These are phyloP conservation scores for Hymenoscyphus infarciens DNA, from an alignment of 2,329 filamentous ascomycete species.

Conservation along the genomic window DNA sequence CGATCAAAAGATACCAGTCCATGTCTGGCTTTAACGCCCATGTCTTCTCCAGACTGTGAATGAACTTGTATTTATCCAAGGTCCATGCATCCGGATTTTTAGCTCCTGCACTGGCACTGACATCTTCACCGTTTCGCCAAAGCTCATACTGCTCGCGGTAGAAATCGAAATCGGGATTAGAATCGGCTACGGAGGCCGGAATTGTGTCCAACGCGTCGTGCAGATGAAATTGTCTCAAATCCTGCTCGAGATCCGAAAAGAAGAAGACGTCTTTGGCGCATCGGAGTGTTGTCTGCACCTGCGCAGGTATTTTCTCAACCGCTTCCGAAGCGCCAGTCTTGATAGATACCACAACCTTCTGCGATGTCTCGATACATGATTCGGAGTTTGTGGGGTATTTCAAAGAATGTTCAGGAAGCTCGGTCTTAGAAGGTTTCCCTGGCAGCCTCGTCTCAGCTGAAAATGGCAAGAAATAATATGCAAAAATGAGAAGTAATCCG, in stretches of 20 bases:
- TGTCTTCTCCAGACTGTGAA: slow-evolving; percentile 54
- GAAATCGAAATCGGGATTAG: slow-evolving; percentile 48
- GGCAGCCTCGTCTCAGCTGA: not conserved
- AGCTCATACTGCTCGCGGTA: slow-evolving; percentile 42
- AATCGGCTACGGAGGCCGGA: slow-evolving; percentile 39
- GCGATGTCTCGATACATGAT: slow-evolving; percentile 2
- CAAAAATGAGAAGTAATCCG: slow-evolving; percentile 4
- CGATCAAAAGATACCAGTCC: slow-evolving; percentile 58
- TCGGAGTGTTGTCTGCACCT: slow-evolving; percentile 48
- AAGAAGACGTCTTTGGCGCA: slow-evolving; percentile 48
- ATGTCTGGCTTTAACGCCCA: slow-evolving; percentile 48
- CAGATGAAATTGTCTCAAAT: slow-evolving; percentile 42
- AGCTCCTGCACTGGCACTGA: slow-evolving; percentile 21
- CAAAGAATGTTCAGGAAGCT: not conserved
- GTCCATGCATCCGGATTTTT: slow-evolving; percentile 44
- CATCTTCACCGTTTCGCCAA: slow-evolving; percentile 42
- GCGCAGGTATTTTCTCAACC: slow-evolving; percentile 49
- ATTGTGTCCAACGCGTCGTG: slow-evolving; percentile 46
- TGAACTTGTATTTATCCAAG: slow-evolving; percentile 60
- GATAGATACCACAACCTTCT: slow-evolving; percentile 36
- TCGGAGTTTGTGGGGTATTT: slow-evolving; percentile 3
- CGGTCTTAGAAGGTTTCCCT: not conserved
- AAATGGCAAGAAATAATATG: not conserved
- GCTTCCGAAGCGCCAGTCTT: slow-evolving; percentile 55
- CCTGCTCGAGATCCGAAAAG: slow-evolving; percentile 54